These are phyloP conservation scores for Pythium diclinum DNA, from an alignment of 352 stramenopile genomes.

Conservation along the genomic window DNA sequence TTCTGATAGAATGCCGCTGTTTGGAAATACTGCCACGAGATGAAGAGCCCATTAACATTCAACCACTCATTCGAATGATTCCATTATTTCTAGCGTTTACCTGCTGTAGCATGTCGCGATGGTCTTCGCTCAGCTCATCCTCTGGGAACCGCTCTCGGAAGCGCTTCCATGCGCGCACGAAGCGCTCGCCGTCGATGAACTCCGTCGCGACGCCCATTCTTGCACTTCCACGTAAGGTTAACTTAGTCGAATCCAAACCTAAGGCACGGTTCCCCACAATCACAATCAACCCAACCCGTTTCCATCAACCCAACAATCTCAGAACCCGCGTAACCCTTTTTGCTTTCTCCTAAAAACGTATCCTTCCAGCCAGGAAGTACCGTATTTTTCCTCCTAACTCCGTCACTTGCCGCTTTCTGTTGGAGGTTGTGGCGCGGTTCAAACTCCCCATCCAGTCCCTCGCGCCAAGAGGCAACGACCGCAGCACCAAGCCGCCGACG, in stretches of 20 bases:
- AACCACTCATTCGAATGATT: not conserved
- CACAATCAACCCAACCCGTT: not conserved
- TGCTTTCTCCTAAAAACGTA: constrained; percentile 1
- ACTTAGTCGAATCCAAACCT: not conserved
- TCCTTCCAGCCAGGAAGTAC: not conserved
- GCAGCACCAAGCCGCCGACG: not conserved
- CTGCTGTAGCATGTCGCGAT: constrained; percentile 25
- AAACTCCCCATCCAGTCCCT: constrained; percentile 19
- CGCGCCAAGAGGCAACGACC: constrained; percentile 11
- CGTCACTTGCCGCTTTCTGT: constrained; percentile 13
- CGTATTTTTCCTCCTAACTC: constrained; percentile 2
- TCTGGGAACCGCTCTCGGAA: constrained; percentile 39
- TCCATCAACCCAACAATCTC: no score
- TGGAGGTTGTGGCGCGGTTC: constrained; percentile 20
- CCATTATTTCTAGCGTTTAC: not conserved
- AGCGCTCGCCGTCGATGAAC: constrained; percentile 49
- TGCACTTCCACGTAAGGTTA: constrained; percentile 5
- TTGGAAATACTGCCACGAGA: constrained; percentile 9
- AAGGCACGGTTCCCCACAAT: no score
- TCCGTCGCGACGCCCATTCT: constrained; percentile 14
- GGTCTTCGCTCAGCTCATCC: constrained; percentile 17
- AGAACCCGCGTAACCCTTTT: not conserved
- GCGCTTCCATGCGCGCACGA: constrained; percentile 56
- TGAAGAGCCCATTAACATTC: not conserved
- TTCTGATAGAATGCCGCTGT: constrained; percentile 24